Percentiles rank a stretch among this genome's conserved stretches.
Evolutionary conservation across 352 stramenopile genomes (phyloP).

Genomic region (Albugo laibachii): DNA sequence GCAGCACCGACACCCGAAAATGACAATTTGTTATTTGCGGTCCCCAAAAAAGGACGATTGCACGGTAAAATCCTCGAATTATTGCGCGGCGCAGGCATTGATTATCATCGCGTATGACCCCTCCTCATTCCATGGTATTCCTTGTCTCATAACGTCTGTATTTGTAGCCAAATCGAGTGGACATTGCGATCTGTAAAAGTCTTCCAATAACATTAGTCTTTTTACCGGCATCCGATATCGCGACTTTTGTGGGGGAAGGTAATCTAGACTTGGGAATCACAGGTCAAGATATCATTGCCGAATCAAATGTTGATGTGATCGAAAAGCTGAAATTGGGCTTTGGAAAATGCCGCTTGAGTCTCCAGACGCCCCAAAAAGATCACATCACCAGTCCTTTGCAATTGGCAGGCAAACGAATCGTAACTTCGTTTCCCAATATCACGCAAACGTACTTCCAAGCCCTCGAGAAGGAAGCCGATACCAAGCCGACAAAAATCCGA

Average conservation of each 20-base stretch:
- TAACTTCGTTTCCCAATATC: conserved; percentile 92
- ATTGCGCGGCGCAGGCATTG: conserved; percentile 88
- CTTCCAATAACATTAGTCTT: conserved; percentile 95
- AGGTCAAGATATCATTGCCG: conserved; percentile 87
- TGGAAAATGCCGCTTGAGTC: conserved; percentile 88
- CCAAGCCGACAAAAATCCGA: conserved; percentile 72
- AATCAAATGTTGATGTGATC: conserved; percentile 80
- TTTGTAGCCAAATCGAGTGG: conserved; percentile 51
- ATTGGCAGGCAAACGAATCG: conserved; percentile 91
- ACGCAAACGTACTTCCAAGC: conserved; percentile 89
- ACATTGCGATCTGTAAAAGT: conserved; percentile 86
- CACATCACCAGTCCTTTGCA: conserved; percentile 56
- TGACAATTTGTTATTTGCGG: conserved; percentile 79
- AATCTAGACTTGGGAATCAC: conserved; percentile 98
- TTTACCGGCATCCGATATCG: conserved; percentile 92
- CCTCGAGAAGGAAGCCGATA: conserved; percentile 46
- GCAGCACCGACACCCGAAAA: conserved; percentile 7
- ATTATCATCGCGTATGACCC: conserved; percentile 80
- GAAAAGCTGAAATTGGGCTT: conserved; percentile 90
- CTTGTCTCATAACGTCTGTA: background rate
- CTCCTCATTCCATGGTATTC: background rate
- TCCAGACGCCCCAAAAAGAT: conserved; percentile 86
- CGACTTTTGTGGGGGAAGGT: conserved; percentile 93
- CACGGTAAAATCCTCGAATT: conserved; percentile 92
- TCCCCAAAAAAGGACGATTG: conserved; percentile 96